Evolutionary conservation across 768 basidiomycete genomes (phyloP), one percentile per base, ranked within the genome.

Genomic region (Clathrus columnatus): DNA sequence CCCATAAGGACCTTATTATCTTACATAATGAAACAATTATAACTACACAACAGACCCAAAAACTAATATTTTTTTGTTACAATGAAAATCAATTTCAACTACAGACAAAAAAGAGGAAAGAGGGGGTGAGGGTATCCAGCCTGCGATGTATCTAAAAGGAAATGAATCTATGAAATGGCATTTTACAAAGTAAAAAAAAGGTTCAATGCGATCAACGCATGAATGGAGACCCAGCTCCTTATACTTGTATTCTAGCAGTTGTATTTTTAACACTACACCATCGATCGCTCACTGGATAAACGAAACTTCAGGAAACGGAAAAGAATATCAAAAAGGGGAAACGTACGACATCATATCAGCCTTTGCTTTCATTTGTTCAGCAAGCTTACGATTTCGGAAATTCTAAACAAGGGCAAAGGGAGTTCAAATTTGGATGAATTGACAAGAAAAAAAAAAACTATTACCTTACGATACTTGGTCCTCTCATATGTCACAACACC

Each of bases 401-500:
- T 36, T 36, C 36, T 36, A n/a, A 4, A n/a, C 24, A 50, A 26
- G 7, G 18, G 24, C 5, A 17, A 42, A 14, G 26, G 30, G n/a
- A 20, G 26, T 21, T 50, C 7, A 29, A 47, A 17, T 26, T 17
- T 47, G 17, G 11, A 7, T 6, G 7, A 26, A 7, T 17, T 10
- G 23, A 11, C 24, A 23, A 30, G 16, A 21, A 14, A 16, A 17
- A 53, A 20, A 24, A 23, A 18, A 2, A n/a, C 36, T 14, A 36
- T 36, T 57, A 87, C 89, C 77, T 82, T 87, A 73, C 89, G 84
- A 65, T 90, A 90, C 69, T 85, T 87, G 23, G 88, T 82, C 47
- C 92, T 80, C 74, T 94, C 90, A 64, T 84, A 90, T 5, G 89
- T 91, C 60, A 93, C 90, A 67, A 91, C 72, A 50, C 80, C 84